Evolutionary conservation across 495 filamentous ascomycete species (phyloP).

Genomic region (Neurospora sp.): DNA sequence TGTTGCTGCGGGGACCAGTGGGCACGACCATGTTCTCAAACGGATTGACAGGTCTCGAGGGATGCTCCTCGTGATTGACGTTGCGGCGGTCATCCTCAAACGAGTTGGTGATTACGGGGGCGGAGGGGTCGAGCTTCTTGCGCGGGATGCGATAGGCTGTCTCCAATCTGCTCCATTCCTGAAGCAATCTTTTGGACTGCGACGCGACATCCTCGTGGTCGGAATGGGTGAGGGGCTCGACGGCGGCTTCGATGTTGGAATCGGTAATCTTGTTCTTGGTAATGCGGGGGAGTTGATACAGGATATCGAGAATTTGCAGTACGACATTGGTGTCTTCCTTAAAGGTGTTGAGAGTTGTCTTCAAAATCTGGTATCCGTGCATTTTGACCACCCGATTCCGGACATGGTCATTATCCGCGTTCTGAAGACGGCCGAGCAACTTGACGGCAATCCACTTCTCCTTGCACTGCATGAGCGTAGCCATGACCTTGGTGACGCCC

Average conservation of each 20-base stretch:
- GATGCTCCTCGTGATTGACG: slow-evolving; percentile 45
- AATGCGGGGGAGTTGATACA: slow-evolving; percentile 79
- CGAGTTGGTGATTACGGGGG: slow-evolving; percentile 36
- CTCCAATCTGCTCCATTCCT: slow-evolving; percentile 81
- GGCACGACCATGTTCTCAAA: slow-evolving; percentile 36
- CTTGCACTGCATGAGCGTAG: slow-evolving; percentile 94
- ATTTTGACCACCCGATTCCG: slow-evolving; percentile 84
- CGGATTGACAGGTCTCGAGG: slow-evolving; percentile 15
- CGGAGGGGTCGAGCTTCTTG: slow-evolving; percentile 42
- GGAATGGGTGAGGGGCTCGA: slow-evolving; percentile 57
- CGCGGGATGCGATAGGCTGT: slow-evolving; percentile 93
- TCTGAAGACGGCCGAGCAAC: slow-evolving; percentile 79
- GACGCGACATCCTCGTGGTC: slow-evolving; percentile 66
- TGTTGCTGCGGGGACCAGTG: slow-evolving; percentile 55
- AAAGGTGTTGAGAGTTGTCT: slow-evolving; percentile 71
- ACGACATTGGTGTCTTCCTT: slow-evolving; percentile 82
- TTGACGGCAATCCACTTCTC: slow-evolving; percentile 99
- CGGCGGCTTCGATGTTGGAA: slow-evolving; percentile 84
- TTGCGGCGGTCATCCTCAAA: slow-evolving; percentile 59
- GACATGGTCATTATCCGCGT: slow-evolving; percentile 80
- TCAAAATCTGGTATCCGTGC: slow-evolving; percentile 94
- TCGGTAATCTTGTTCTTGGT: slow-evolving; percentile 96
- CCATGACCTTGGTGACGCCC: slow-evolving; percentile 96
- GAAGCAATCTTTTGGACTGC: slow-evolving; percentile 60
- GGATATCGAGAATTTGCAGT: slow-evolving; percentile 80